These are phyloP conservation scores for Pholiota microspora DNA, from an alignment of 768 basidiomycete genomes.

Conservation along the genomic window DNA sequence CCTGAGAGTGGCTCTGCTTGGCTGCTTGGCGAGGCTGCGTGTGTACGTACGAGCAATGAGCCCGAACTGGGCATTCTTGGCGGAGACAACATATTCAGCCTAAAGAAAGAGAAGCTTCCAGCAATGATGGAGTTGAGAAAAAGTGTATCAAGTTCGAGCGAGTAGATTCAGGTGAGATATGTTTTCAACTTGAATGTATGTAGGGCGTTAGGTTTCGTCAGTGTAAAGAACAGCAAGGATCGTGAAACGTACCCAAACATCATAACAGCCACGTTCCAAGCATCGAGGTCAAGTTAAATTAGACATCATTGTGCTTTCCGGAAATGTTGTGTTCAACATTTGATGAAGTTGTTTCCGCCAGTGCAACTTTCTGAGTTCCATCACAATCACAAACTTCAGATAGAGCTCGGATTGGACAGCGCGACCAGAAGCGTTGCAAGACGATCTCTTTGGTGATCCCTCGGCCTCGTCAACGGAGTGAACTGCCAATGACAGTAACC, in stretches of 20 bases:
- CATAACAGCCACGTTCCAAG: no score
- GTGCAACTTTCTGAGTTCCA: no score
- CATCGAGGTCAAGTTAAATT: background rate
- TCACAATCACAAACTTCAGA: background rate
- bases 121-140: no score
- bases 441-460: background rate
- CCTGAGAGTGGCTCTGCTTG: background rate
- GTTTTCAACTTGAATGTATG: no score
- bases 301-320: background rate
- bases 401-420: background rate
- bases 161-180: no score
- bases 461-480: background rate
- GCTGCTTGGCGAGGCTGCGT: conserved; percentile 1
- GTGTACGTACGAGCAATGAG: background rate
- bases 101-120: no score
- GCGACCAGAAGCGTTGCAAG: background rate
- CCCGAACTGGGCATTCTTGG: background rate
- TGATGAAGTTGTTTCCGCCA: no score
- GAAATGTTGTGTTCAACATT: background rate
- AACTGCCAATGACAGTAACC: background rate
- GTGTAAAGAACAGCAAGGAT: no score
- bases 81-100: no score
- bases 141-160: no score
- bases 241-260: no score
- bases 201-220: no score